These are phyloP conservation scores for Diacronema lutheri DNA, from an alignment of 78 protist species.

Conservation along the genomic window DNA sequence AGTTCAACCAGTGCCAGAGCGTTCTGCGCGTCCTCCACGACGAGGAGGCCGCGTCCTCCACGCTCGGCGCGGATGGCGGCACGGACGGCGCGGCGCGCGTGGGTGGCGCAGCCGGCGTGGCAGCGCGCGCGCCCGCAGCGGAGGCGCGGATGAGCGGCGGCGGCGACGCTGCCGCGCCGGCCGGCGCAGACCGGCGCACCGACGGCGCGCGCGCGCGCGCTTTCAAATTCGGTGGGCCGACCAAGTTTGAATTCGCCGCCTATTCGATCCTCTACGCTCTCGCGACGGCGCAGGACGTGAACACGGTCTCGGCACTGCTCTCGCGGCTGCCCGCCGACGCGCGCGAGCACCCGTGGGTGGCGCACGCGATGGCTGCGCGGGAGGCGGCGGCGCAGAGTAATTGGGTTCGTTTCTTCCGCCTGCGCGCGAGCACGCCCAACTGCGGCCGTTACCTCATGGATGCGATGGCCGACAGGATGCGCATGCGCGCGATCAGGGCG, in stretches of 20 bases:
- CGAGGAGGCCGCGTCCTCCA: not conserved
- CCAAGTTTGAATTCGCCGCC: not conserved
- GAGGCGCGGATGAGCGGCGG: too few species aligned
- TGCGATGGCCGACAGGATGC: not conserved
- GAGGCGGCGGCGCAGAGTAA: not conserved
- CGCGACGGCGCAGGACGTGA: not conserved
- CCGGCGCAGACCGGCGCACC: too few species aligned
- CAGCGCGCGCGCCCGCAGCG: too few species aligned
- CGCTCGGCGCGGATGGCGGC: too few species aligned
- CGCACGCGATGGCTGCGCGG: slow-evolving; percentile 5
- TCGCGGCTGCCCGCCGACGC: not conserved
- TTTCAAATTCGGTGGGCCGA: too few species aligned
- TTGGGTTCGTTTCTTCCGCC: not conserved
- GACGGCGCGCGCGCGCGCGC: too few species aligned
- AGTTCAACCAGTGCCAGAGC: slow-evolving; percentile 3
- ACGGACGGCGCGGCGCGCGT: not conserved
- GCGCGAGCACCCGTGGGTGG: not conserved
- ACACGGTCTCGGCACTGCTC: not conserved
- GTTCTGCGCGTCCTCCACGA: not conserved
- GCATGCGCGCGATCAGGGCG: not conserved
- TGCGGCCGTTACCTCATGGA: not conserved
- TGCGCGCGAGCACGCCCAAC: not conserved
- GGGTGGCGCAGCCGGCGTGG: too few species aligned
- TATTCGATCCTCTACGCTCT: not conserved
- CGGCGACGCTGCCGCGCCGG: too few species aligned